Evolutionary conservation across 129 eudicot genomes (phyloP), one percentile per base, ranked within the genome.

Genomic region (Helianthus tuberosus): DNA sequence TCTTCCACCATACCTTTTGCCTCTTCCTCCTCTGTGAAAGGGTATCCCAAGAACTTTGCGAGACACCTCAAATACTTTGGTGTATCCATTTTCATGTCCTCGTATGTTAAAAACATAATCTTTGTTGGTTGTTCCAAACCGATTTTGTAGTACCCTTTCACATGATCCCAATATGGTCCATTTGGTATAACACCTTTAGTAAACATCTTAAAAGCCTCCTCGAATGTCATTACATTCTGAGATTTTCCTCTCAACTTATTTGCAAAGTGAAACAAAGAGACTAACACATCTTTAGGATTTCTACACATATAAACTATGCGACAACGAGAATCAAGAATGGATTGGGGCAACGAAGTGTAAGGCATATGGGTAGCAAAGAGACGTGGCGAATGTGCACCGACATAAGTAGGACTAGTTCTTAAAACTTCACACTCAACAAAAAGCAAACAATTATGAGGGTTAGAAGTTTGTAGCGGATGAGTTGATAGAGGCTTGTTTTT

Each of bases 261-360:
- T 49, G 71, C 66, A 63, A 86, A 89, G 17, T 86, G 87, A 70
- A 85, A 86, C 58, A 54, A 64, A 3, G 96, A 89, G 44, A 82
- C 75, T 0, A 89, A 27, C 12, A 83, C 74, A 50, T 89, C 91
- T 77, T 89, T 86, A 1, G 96, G 87, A 17, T 90, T 79, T 50
- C 96, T 55, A 44, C 85, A 80, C 44, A 84, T 15, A 32, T 86
- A 84, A 9, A 87, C 82, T 27, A 90, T 9, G 5, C 69, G 75
- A 60, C 85, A 77, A 13, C 68, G 75, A 0, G 77, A 83, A 49
- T 32, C 61, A 16, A 48, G 65, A 44, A 87, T 41, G 1, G 93
- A 78, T 11, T 47, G 32, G 0, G 91, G 85, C 27, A 90, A 72
- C 1, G 73, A 74, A 27, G 59, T 55, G 72, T 65, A 72, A 9